Evolutionary conservation across 768 basidiomycete genomes (phyloP).

Genomic region (Macrolepiota albuminosa): DNA sequence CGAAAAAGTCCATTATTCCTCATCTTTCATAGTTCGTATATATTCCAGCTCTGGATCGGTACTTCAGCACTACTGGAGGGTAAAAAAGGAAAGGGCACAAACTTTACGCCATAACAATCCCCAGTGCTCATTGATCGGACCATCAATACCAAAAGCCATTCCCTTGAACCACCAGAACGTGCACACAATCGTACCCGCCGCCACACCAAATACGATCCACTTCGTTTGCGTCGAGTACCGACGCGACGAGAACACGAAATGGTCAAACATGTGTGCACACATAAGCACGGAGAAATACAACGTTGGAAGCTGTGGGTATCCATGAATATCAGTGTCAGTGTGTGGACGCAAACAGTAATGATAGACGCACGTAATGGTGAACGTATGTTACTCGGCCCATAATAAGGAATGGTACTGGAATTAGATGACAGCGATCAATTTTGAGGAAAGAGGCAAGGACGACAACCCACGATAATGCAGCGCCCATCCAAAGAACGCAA

Average conservation of each 20-base stretch:
- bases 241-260: conserved; percentile 82
- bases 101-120: conserved; percentile 77
- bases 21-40: conserved; percentile 19
- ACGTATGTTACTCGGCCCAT: conserved; percentile 98
- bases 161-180: conserved; percentile 95
- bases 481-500: conserved; percentile 88
- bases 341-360: neutral
- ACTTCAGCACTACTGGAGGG: neutral
- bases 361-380: conserved; percentile 82
- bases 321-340: neutral
- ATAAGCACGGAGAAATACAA: conserved; percentile 96
- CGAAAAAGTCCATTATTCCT: neutral
- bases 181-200: conserved; percentile 55
- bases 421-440: neutral
- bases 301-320: conserved; percentile 68
- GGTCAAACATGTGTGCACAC: conserved; percentile 87
- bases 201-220: conserved; percentile 61
- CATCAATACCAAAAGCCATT: conserved; percentile 88
- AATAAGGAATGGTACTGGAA: conserved; percentile 87
- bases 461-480: conserved; percentile 76
- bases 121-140: conserved; percentile 75
- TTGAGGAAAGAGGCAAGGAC: neutral
- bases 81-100: conserved; percentile 14
- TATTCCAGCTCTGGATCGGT: conserved; percentile 25
- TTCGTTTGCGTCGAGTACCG: conserved; percentile 63